These are phyloP conservation scores for Breviolum minutum DNA, from an alignment of 73 alveolate genomes.

Conservation along the genomic window DNA sequence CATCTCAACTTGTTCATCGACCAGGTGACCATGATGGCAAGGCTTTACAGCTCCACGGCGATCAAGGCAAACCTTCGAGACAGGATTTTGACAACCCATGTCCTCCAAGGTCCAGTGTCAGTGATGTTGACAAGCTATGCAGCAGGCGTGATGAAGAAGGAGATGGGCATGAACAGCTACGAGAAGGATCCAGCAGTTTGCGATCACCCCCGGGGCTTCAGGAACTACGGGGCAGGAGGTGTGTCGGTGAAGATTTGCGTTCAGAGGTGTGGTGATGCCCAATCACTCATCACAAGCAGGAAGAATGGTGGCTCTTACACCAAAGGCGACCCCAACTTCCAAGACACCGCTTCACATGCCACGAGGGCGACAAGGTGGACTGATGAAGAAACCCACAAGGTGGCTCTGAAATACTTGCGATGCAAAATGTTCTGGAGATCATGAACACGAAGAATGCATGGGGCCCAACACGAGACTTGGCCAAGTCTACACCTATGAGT, in stretches of 20 bases:
- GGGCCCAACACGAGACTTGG: no score
- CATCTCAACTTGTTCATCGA: background rate
- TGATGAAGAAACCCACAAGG: no score
- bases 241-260: background rate
- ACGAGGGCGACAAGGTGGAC: no score
- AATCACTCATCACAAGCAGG: background rate
- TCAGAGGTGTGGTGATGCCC: background rate
- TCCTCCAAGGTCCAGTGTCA: background rate
- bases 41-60: no score
- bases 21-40: no score
- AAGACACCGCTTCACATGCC: background rate
- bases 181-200: background rate
- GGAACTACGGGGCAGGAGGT: background rate
- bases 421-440: no score
- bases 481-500: no score
- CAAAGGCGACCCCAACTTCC: background rate
- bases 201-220: background rate
- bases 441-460: no score
- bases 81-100: background rate
- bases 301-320: background rate
- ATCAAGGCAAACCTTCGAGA: background rate
- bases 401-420: no score
- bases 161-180: background rate
- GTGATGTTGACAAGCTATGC: background rate
- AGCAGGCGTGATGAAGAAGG: background rate